Evolutionary conservation across 2,329 filamentous ascomycete species (phyloP).

Genomic region (Sporothrix schenckii): DNA sequence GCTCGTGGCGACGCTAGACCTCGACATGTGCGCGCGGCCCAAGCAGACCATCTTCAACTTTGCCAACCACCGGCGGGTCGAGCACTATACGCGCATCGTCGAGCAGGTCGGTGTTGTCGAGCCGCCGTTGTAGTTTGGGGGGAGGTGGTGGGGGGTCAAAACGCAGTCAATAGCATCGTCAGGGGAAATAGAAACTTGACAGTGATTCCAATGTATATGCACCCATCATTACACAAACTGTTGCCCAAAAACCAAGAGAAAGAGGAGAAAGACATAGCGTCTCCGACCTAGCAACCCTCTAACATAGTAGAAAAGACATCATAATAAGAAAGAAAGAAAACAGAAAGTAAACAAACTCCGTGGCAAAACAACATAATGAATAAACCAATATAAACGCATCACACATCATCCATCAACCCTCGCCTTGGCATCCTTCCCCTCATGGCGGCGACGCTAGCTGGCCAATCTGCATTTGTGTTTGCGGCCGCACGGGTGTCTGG

Average conservation of each 20-base stretch:
- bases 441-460: constrained; percentile 35
- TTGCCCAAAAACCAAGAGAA: not conserved
- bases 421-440: not conserved
- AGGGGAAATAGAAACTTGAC: not conserved
- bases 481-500: constrained; percentile 32
- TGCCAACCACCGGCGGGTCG: constrained; percentile 49
- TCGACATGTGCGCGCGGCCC: constrained; percentile 51
- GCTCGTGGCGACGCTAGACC: constrained; percentile 55
- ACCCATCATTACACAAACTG: constrained; percentile 24
- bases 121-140: constrained; percentile 28
- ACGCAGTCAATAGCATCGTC: not conserved
- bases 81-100: constrained; percentile 48
- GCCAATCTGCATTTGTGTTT: constrained; percentile 26
- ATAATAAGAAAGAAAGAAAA: constrained; percentile 5
- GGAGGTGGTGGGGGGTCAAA: not conserved
- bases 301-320: not conserved
- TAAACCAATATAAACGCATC: not conserved
- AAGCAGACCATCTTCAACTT: constrained; percentile 55
- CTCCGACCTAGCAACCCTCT: not conserved
- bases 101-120: constrained; percentile 47
- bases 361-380: not conserved
- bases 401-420: not conserved
- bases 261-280: constrained; percentile 5
- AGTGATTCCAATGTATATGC: constrained; percentile 19
- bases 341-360: not conserved